Conservation (phyloP, 2,329 filamentous ascomycete genomes). For the Fusarium palustre region DNA sequence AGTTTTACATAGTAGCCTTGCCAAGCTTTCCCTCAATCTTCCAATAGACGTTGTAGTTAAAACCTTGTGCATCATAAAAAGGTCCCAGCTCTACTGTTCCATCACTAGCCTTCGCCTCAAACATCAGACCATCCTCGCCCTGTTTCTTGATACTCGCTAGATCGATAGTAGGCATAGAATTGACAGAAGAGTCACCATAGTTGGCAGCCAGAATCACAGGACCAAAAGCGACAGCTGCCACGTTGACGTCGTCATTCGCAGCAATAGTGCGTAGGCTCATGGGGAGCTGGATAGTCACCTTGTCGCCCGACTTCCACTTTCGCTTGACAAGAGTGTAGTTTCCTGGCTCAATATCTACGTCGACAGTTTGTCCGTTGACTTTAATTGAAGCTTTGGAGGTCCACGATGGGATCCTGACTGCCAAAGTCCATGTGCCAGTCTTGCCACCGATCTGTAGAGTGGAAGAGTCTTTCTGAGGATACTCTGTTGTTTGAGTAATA, state of each 20-base stretch:
- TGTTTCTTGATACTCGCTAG: conserved; percentile 47
- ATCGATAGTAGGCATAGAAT: conserved; percentile 47
- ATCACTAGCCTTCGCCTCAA: conserved; percentile 50
- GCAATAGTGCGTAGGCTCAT: conserved; percentile 58
- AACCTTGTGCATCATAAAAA: conserved; percentile 56
- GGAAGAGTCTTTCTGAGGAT: conserved; percentile 56
- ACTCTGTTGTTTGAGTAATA: conserved; percentile 58
- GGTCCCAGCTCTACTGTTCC: conserved; percentile 51
- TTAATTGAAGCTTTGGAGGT: conserved; percentile 53
- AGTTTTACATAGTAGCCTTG: background rate
- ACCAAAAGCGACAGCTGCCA: conserved; percentile 61
- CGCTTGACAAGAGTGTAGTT: conserved; percentile 57
- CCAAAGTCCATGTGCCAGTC: conserved; percentile 51
- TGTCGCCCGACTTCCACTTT: conserved; percentile 58
- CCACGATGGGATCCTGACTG: conserved; percentile 63
- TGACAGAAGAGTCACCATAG: conserved; percentile 53
- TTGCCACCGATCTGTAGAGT: conserved; percentile 55
- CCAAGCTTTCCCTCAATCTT: conserved; percentile 28
- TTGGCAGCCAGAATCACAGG: conserved; percentile 60
- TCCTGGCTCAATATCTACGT: conserved; percentile 49
- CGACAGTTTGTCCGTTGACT: conserved; percentile 55
- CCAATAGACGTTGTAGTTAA: conserved; percentile 60
- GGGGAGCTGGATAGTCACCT: conserved; percentile 57
- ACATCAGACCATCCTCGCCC: conserved; percentile 44
- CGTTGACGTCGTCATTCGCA: conserved; percentile 59